Percentiles rank a stretch among this genome's conserved stretches.
Conservation (phyloP, 371 early-diverging fungal genomes). For the Racocetra persica region DNA sequence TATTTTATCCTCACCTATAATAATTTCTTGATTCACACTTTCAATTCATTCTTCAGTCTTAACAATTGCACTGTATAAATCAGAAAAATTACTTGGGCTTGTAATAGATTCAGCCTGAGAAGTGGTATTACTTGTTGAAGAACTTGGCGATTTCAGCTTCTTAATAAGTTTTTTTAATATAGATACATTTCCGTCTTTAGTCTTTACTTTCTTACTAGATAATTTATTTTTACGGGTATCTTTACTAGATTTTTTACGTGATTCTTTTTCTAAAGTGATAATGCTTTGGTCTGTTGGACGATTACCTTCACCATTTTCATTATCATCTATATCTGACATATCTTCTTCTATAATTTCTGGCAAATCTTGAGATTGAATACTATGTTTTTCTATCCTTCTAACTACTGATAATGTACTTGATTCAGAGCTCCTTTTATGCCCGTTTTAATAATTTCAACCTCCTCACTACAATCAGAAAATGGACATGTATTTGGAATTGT, state of each 20-base stretch:
- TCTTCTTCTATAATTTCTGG: slow-evolving; percentile 2
- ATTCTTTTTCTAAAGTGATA: no score
- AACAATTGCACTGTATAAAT: slow-evolving; percentile 2
- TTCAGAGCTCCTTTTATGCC: not conserved
- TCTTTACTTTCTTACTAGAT: not conserved
- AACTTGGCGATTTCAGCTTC: slow-evolving; percentile 6
- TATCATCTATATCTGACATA: not conserved
- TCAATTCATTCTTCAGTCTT: slow-evolving; percentile 3
- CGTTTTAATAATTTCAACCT: not conserved
- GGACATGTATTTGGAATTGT: not conserved
- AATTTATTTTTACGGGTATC: not conserved
- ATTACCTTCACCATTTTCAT: not conserved
- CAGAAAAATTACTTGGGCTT: slow-evolving; percentile 1
- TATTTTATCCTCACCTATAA: slow-evolving; percentile 29
- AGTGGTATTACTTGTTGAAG: not conserved
- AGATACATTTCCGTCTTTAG: not conserved
- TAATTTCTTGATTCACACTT: slow-evolving; percentile 8
- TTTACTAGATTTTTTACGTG: no score
- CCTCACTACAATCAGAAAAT: not conserved
- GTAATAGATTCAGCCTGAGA: not conserved
- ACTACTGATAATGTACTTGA: slow-evolving; percentile 21
- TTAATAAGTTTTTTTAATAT: slow-evolving; percentile 18
- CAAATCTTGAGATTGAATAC: not conserved
- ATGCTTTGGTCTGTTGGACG: no score
- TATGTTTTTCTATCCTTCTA: not conserved